Evolutionary conservation across 2,329 filamentous ascomycete genomes (phyloP), one percentile per base, ranked within the genome.

Genomic region (Botryotinia calthae): DNA sequence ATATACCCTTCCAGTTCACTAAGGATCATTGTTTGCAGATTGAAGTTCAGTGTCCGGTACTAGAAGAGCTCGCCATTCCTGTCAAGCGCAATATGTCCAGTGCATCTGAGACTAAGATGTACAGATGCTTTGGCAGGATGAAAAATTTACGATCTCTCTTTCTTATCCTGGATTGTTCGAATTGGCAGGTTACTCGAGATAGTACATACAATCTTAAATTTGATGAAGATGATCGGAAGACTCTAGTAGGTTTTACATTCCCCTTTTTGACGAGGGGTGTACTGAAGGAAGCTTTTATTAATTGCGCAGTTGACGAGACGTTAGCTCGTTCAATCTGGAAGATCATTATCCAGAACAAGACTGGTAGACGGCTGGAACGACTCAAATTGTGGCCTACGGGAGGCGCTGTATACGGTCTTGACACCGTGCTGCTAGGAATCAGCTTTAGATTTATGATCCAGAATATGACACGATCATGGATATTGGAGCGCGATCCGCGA

Each of bases 131-230:
- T 40, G 59, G 73, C 48, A 65, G 58, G 31, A 72, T 72, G 65
- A 61, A 25, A 70, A 71, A 37, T 58, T 72, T 74, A n/a, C 58
- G 44, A 66, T 70, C 51, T 40, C 58, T 74, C 58, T 74, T 72
- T 61, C 70, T 74, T 63, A 74, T 64, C 40, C n/a, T 74, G 70
- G 70, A 74, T 61, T 74, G 70, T 74, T 74, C 73, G 59, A 63
- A 74, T 12, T 74, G 70, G 70, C 31, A 34, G 31, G 65, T 74
- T 48, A 54, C 42, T 64, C 70, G 58, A 70, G 48, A 72, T 61
- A 42, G 56, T 14, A 28, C 2, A 70, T 71, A 72, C 51, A 59
- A 74, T 46, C 25, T 64, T 69, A 59, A n/a, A 62, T 72, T 74
- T n/a, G 61, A 72, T 46, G 59, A 56, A 59, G 56, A 67, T 7